Base-by-base conservation (phyloP, 257 asterid species). In the Apocynum venetum region DNA sequence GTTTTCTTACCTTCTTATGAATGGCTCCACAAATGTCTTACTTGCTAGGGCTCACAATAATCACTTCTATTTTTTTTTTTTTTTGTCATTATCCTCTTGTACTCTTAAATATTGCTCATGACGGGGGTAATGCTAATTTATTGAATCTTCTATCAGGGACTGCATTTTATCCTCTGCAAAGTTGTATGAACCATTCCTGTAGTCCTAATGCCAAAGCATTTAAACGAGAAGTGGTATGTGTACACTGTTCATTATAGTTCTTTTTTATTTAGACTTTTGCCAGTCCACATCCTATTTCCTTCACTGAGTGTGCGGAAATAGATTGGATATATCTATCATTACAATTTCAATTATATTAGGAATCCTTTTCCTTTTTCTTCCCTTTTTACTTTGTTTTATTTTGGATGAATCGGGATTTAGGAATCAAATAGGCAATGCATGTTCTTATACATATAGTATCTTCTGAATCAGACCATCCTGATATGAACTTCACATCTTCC, bases 171-270 rank as follows among this genome's bases (percentile, higher is more conserved):
- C 98, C 98, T 59, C 52, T 95, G 78, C 99, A 91, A 85, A 93
- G 99, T 71, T 95, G 98, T 80, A 91, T 93, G 89, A 95, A 95
- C 77, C 99, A 95, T 86, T 93, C 97, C 0, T 95, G 99, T 81
- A 60, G 77, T 82, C 99, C 98, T 55, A 93, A 93, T 82, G 97
- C 96, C 43, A 95, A 84, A 86, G 97, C 99, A 55, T 95, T 90
- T 64, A 95, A 95, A 82, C 82, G 97, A 40, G 98, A 95, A 63
- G 96, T 90, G 98, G 98, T 95, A 80, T 14, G 83, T 74, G 51
- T 43, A 36, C 2, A 8, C 25, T 75, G 17, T 67, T 77, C n/a
- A 12, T 6, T 72, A 13, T 47, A 59, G 12, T 46, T 44, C 40
- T 76, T 55, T 20, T 2, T 47, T 64, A 9, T n/a, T 11, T 48